Base-by-base conservation (phyloP, 225 moss, liverwort and hornwort species). In the Straminergon stramineum region DNA sequence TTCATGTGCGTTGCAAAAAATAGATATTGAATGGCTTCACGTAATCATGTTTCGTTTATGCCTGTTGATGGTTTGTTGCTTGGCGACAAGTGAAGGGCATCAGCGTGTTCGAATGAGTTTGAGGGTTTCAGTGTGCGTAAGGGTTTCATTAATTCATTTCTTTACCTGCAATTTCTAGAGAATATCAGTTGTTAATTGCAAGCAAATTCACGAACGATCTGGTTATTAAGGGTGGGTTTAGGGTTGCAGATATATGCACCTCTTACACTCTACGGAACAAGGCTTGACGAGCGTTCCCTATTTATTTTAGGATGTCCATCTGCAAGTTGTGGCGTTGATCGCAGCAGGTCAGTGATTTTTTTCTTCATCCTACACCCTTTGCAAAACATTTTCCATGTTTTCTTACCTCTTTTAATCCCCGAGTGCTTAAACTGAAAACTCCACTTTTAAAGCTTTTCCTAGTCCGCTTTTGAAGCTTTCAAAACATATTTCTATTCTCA, bases 301-400 rank as follows among this genome's bases (percentile, higher is more conserved):
- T 99, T 95, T 85, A 92, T 99, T 55, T 93, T 99, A 82, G 99
- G 97, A 53, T 99, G 99, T 84, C 95, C 96, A 66, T 92, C 97
- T 82, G 87, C 92, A 61, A 91, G 92, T 87, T 99, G 99, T 93
- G 99, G 99, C 84, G 73, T 94, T 81, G 94, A 95, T 87, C 95
- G 93, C 70, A 89, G 91, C 76, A 97, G 96, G 96, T 93, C 43
- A 91, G 87, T 92, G 23, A 37, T 53, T 76, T 83, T 70, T 61
- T 90, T 76, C 84, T 63, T 58, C 52, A 64, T 37, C 35, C 68
- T 81, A 16, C 71, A 65, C 64, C 43, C 43, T 81, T 26, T 53
- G 39, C 43, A 61, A 58, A 64, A 15, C 82, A 79, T 71, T 63
- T 53, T 82, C 45, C 73, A 66, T 60, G 48, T 17, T 66, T 81